Conservation (phyloP, 805 yeast species). For the Tetrapisispora phaffii region DNA sequence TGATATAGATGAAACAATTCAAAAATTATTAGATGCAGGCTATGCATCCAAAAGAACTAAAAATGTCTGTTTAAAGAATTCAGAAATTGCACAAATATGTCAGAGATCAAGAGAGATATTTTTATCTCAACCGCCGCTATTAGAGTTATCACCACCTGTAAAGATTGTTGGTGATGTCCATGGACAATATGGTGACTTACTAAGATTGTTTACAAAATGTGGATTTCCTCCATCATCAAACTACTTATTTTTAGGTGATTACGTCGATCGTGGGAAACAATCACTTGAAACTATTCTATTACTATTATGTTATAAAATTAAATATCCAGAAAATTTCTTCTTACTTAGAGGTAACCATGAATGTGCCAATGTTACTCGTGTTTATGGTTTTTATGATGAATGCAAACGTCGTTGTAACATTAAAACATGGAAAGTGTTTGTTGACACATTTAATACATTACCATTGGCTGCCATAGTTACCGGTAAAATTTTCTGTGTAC, state of each 20-base stretch:
- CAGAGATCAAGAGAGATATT: constrained; percentile 82
- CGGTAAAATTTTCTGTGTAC: constrained; percentile 84
- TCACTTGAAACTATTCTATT: constrained; percentile 84
- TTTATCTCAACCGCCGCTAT: constrained; percentile 77
- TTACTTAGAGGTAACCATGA: constrained; percentile 92
- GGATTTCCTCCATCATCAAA: constrained; percentile 95
- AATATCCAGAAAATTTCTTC: constrained; percentile 93
- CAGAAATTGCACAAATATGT: constrained; percentile 84
- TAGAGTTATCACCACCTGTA: constrained; percentile 76
- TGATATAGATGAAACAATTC: constrained; percentile 82
- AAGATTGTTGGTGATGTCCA: constrained; percentile 90
- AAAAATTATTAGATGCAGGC: constrained; percentile 87
- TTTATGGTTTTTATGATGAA: constrained; percentile 96
- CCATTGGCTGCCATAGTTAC: constrained; percentile 96
- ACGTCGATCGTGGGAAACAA: constrained; percentile 96
- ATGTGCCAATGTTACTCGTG: constrained; percentile 92
- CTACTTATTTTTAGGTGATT: constrained; percentile 88
- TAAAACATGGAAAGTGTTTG: constrained; percentile 87
- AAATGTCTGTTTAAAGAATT: constrained; percentile 74
- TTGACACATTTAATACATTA: constrained; percentile 89
- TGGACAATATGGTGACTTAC: constrained; percentile 88
- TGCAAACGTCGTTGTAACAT: constrained; percentile 89
- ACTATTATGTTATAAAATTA: constrained; percentile 84
- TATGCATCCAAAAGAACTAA: constrained; percentile 90
- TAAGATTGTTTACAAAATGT: constrained; percentile 86